Percentiles rank a stretch among this genome's conserved stretches.
phyloP scores from a whole-genome alignment of 2,329 filamentous ascomycete species.

The Allantophomopsis lycopodina region DNA sequence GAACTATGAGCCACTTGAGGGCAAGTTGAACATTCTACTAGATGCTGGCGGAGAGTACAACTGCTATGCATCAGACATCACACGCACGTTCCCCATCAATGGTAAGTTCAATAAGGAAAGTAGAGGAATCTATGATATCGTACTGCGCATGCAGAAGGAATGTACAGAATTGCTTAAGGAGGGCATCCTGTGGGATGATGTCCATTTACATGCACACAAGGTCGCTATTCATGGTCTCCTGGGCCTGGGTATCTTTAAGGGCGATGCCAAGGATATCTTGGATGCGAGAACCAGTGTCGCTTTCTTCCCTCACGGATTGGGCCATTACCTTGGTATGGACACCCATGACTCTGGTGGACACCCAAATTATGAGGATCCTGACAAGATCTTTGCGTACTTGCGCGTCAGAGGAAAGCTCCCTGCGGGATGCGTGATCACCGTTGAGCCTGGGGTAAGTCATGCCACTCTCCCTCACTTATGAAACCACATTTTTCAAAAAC shows the following conservation, averaged over 20 bases:
- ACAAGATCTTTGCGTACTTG: conserved; percentile 78
- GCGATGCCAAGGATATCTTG: conserved; percentile 59
- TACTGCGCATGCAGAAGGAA: conserved; percentile 74
- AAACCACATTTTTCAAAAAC: too few species aligned
- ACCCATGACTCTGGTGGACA: conserved; percentile 80
- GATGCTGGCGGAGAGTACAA: conserved; percentile 72
- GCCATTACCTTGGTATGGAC: conserved; percentile 86
- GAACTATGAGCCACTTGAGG: conserved; percentile 56
- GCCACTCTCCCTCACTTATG: neutral
- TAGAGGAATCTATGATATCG: conserved; percentile 66
- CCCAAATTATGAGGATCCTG: conserved; percentile 63
- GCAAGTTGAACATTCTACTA: conserved; percentile 67
- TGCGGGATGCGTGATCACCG: conserved; percentile 74
- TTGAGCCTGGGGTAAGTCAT: conserved; percentile 69
- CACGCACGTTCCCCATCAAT: conserved; percentile 72
- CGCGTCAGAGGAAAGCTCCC: conserved; percentile 65
- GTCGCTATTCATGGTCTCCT: conserved; percentile 73
- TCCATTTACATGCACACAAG: conserved; percentile 68
- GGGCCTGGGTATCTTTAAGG: conserved; percentile 59
- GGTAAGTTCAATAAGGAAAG: conserved; percentile 59
- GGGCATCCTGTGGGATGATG: conserved; percentile 66
- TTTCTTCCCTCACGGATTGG: conserved; percentile 85
- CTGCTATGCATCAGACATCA: conserved; percentile 62
- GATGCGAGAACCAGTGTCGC: conserved; percentile 69
- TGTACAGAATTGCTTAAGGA: conserved; percentile 61